A percentile compares a stretch with the other conserved stretches of the same genome.
Evolutionary conservation across 164 flowering plant genomes (phyloP).

Genomic region (Echeveria elegans): DNA sequence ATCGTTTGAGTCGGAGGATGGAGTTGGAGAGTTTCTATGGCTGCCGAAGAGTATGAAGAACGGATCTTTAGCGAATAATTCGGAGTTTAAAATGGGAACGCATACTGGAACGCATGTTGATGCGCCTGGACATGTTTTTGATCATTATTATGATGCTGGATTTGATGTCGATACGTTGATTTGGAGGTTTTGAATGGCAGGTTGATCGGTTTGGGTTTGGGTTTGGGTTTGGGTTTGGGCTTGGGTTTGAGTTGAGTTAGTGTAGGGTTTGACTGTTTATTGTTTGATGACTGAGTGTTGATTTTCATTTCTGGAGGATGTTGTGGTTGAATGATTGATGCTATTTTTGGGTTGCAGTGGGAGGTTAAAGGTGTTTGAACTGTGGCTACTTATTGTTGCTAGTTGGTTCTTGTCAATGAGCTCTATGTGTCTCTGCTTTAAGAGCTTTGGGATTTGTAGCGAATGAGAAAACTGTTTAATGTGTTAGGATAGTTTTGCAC

Average conservation of each 20-base stretch:
- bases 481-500: background rate
- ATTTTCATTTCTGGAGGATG: background rate
- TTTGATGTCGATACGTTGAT: constrained; percentile 82
- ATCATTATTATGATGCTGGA: constrained; percentile 78
- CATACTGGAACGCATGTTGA: constrained; percentile 97
- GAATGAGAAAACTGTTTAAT: background rate
- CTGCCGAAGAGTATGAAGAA: constrained; percentile 68
- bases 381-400: no score
- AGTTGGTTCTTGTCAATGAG: background rate
- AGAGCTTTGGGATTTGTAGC: background rate
- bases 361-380: background rate
- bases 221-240: background rate
- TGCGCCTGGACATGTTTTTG: constrained; percentile 75
- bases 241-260: background rate
- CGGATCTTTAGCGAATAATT: constrained; percentile 62
- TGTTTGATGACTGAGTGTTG: background rate
- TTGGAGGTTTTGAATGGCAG: constrained; percentile 73
- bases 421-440: background rate
- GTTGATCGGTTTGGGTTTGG: background rate
- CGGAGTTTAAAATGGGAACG: constrained; percentile 58
- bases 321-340: background rate
- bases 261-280: background rate
- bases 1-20: constrained; percentile 32
- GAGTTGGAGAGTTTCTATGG: constrained; percentile 63
- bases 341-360: background rate